These are phyloP conservation scores for Fusarium succisae DNA, from an alignment of 2,329 filamentous ascomycete genomes.

Conservation along the genomic window DNA sequence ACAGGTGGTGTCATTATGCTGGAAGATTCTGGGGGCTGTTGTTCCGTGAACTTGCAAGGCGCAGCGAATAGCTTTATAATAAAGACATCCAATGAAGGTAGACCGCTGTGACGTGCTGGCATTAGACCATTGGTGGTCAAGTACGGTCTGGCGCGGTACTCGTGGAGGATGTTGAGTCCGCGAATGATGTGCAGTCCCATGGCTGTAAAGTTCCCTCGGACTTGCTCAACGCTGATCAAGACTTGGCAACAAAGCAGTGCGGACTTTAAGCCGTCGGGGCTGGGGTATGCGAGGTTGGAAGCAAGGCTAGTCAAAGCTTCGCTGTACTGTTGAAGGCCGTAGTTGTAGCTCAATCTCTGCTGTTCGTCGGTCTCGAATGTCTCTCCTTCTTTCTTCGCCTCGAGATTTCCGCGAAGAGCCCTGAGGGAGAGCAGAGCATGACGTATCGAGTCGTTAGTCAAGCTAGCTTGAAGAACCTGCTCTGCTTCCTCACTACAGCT, in stretches of 20 bases:
- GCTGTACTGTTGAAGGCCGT: conserved; percentile 55
- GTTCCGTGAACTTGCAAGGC: conserved; percentile 53
- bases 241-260: conserved; percentile 58
- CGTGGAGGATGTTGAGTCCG: conserved; percentile 56
- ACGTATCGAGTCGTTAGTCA: conserved; percentile 48
- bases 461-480: conserved; percentile 50
- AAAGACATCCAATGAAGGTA: conserved; percentile 54
- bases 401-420: conserved; percentile 52
- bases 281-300: conserved; percentile 48
- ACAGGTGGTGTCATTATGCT: conserved; percentile 30
- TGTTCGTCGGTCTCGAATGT: conserved; percentile 37
- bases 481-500: conserved; percentile 52
- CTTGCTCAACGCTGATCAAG: conserved; percentile 59
- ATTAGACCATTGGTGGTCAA: conserved; percentile 43
- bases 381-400: conserved; percentile 44
- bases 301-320: conserved; percentile 53
- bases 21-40: conserved; percentile 22
- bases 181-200: conserved; percentile 55
- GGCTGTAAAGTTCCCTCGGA: conserved; percentile 50
- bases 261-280: conserved; percentile 46
- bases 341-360: conserved; percentile 45
- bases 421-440: conserved; percentile 53
- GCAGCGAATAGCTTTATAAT: conserved; percentile 55
- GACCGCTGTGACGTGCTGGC: conserved; percentile 44
- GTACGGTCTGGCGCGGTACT: conserved; percentile 51